Percentiles rank a stretch among this genome's conserved stretches.
Conservation (phyloP, 2,329 filamentous ascomycete species). For the Aaosphaeria pasadenensis region DNA sequence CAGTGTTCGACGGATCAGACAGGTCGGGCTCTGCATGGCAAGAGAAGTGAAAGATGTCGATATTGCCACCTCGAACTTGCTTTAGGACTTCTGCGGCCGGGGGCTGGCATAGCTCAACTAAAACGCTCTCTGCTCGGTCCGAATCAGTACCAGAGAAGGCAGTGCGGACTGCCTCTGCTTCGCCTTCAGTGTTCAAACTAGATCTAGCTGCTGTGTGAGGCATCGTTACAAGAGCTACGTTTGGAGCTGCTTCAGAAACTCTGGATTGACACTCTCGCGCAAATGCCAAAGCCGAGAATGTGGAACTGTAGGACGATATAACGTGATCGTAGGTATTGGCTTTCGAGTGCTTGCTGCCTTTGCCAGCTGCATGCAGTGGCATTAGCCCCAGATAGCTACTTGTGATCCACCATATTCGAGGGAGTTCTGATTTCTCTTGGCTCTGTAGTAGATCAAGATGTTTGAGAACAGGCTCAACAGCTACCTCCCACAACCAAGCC, state of each 20-base stretch:
- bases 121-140: not conserved
- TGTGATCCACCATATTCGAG: conserved; percentile 3
- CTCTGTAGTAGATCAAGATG: conserved; percentile 1
- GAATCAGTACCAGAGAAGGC: conserved; percentile 4
- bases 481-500: conserved; percentile 3
- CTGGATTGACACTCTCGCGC: not conserved
- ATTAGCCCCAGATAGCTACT: conserved; percentile 5
- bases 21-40: conserved; percentile 13
- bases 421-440: not conserved
- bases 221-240: conserved; percentile 3
- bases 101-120: conserved; percentile 2
- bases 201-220: conserved; percentile 1
- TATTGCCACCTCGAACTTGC: conserved; percentile 1
- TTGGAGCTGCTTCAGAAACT: not conserved
- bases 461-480: conserved; percentile 1
- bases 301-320: conserved; percentile 2
- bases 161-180: conserved; percentile 2
- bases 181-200: not conserved
- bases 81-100: not conserved
- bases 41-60: conserved; percentile 14
- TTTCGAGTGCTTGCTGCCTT: not conserved
- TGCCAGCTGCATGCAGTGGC: conserved; percentile 7
- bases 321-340: conserved; percentile 3
- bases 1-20: conserved; percentile 12
- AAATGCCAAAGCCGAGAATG: conserved; percentile 1